A percentile compares a stretch with the other conserved stretches of the same genome.
These are phyloP conservation scores for Citrullus mucosospermus DNA, from an alignment of 306 rosid genomes.

Conservation along the genomic window DNA sequence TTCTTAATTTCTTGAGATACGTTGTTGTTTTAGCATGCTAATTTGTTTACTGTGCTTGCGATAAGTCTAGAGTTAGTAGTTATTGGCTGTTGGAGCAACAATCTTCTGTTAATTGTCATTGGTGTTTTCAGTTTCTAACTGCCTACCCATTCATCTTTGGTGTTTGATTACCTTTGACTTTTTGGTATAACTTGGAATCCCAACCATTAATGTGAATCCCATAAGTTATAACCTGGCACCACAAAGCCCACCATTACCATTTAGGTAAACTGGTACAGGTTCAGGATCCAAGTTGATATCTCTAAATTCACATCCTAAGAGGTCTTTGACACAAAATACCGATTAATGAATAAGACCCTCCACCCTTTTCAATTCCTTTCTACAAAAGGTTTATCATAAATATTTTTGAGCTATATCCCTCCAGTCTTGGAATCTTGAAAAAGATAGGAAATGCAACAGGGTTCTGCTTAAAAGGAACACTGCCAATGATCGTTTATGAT, in stretches of 20 bases:
- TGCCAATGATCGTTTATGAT: neutral
- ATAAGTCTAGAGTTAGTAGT: neutral
- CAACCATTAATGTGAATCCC: neutral
- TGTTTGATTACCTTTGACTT: neutral
- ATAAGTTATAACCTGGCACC: neutral
- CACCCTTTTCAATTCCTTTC: neutral
- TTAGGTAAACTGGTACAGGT: neutral
- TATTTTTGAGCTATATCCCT: neutral
- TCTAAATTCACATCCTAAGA: neutral
- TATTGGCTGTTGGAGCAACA: neutral
- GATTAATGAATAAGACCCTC: neutral
- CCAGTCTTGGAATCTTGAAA: neutral
- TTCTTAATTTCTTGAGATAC: neutral
- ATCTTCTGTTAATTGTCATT: neutral
- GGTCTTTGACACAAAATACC: neutral
- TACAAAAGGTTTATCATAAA: neutral
- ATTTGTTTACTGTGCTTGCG: neutral
- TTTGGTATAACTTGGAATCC: neutral
- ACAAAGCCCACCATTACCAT: neutral
- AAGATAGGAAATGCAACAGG: neutral
- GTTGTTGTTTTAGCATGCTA: neutral
- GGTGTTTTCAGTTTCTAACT: neutral
- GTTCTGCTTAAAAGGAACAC: neutral
- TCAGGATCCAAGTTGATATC: neutral
- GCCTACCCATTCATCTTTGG: neutral